Conservation (phyloP, 2,329 filamentous ascomycete genomes). For the Pseudocercospora fuligena region DNA sequence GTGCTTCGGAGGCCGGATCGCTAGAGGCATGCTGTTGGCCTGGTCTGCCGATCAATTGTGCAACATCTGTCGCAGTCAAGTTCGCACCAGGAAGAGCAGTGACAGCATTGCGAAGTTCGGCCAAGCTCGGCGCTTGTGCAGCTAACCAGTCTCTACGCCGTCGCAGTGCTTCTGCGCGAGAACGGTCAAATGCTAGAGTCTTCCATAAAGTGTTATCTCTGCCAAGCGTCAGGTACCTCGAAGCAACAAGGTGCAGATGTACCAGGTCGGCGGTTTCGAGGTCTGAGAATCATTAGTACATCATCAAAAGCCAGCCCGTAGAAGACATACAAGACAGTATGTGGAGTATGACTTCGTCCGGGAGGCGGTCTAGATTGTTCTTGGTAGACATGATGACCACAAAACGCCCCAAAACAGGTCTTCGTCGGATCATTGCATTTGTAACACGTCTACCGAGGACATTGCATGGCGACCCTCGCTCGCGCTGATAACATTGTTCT, state of each 20-base stretch:
- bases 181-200: slow-evolving; percentile 72
- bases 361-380: slow-evolving; percentile 29
- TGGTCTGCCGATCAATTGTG: slow-evolving; percentile 27
- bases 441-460: not conserved
- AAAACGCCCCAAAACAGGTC: not conserved
- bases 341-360: slow-evolving; percentile 50
- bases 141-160: slow-evolving; percentile 52
- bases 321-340: slow-evolving; percentile 48
- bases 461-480: not conserved
- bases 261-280: slow-evolving; percentile 69
- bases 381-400: not conserved
- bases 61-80: slow-evolving; percentile 31
- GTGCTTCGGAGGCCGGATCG: slow-evolving; percentile 28
- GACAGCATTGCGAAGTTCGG: slow-evolving; percentile 48
- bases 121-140: slow-evolving; percentile 49
- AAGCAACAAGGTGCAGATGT: slow-evolving; percentile 71
- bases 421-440: not conserved
- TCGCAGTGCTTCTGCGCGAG: slow-evolving; percentile 67
- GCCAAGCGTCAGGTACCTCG: slow-evolving; percentile 66
- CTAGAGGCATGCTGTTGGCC: slow-evolving; percentile 19
- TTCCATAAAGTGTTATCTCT: slow-evolving; percentile 81
- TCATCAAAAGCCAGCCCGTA: slow-evolving; percentile 8
- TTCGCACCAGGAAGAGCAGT: slow-evolving; percentile 38
- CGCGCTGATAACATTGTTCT: not conserved
- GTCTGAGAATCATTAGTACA: slow-evolving; percentile 49